Base-by-base conservation (phyloP, 768 basidiomycete species). In the Hebeloma cylindrosporum region DNA sequence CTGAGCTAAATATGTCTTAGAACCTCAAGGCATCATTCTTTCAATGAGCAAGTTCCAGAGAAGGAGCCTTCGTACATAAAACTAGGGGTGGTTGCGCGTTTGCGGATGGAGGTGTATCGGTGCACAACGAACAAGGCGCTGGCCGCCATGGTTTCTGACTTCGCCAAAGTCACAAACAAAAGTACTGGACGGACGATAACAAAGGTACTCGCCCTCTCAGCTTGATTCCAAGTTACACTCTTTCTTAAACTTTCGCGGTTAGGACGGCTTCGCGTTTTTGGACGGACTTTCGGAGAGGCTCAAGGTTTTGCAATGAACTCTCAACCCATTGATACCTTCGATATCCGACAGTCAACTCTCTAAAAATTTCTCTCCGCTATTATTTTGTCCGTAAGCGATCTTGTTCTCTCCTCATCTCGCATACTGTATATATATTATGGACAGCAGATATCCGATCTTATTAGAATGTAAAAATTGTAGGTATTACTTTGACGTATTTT, bases 121-220 rank as follows among this genome's bases (percentile, higher is more conserved):
- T 82, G 82, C 35, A 60, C 57, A 36, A 73, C 66, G 45, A 87
- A 82, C 54, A 72, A 69, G 60, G 70, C 70, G 33, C 73, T 90
- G 29, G 86, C 81, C 22, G 59, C 56, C 52, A 76, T 88, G 74
- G 77, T 89, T 5, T 71, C 75, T 6, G 85, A 87, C 38, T 90
- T 90, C 61, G 80, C 80, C 17, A 69, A 72, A 37, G 77, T 85
- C 42, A 87, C 83, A 23, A 80, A 85, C 60, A 74, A 74, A 59
- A 82, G 80, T 55, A 80, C 71, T 27, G 82, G 84, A 30, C 72
- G 83, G 51, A 87, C 82, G 38, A 71, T 90, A 42, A 88, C 85
- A 25, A 90, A 89, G 75, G 78, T 76, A 49, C n/a, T n/a, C 22
- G 54, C 22, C 27, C 22, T 30, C 11, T 2, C 25, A 47, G 23